Base-by-base conservation (phyloP, 352 stramenopile genomes). In the Blastocystis sp. region DNA sequence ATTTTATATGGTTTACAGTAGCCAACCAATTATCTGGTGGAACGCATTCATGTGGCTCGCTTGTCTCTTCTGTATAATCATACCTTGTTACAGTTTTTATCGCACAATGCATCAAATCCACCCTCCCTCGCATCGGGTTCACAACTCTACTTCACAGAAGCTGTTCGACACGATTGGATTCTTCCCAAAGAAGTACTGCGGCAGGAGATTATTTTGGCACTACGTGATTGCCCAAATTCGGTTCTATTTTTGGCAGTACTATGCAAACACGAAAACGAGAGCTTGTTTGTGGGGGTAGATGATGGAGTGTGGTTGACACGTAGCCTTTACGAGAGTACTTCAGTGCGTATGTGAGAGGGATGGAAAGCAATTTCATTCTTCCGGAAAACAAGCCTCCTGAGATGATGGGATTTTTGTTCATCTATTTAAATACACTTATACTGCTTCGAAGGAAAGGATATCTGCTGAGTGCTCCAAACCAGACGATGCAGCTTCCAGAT, bases 301-400 rank as follows among this genome's bases (percentile, higher is more conserved):
- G 30, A 30, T 56, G 5, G 34, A 18, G 20, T 34, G 13, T 18
- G 20, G 41, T 45, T 79, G 20, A 24, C 45, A 41, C 20, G 0
- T 81, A 81, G 70, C 70, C 70, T 11, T 34, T 81, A n/a, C 70
- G 55, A 20, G 37, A 81, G 43, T 81, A 81, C 24, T 81, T 81
- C 16, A 81, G 50, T 11, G 50, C 45, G 26, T 63, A 63, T 41
- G 37, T 81, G 26, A 62, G 39, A 43, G 70, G 70, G 65, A 62
- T 81, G 39, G 45, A 81, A 20, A 81, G 45, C 55, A 16, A 45
- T 3, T 81, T 81, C n/a, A 81, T 81, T 41, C 70, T 81, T 7
- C 70, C 70, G 0, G 41, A 81, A 41, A 81, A 81, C 70, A 81
- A 81, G 37, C 70, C 70, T 26, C 50, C 70, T 16, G 70, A 81